Evolutionary conservation across 2,329 filamentous ascomycete species (phyloP).

Genomic region (Coniella vitis): DNA sequence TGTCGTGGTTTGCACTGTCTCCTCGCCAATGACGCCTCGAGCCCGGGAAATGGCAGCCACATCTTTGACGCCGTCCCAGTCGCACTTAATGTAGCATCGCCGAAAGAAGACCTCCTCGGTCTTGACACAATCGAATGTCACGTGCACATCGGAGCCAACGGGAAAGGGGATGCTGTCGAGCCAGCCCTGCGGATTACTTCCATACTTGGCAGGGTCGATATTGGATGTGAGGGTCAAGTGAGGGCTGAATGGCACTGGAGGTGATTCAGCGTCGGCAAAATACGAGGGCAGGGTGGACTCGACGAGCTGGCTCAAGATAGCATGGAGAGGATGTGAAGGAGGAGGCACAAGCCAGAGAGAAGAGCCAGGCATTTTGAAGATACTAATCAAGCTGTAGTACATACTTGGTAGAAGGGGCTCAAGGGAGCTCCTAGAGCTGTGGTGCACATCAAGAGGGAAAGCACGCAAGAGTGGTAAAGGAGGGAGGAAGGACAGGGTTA

Average conservation of each 20-base stretch:
- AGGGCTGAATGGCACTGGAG: slow-evolving; percentile 20
- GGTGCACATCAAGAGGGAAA: not conserved
- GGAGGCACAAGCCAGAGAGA: slow-evolving; percentile 28
- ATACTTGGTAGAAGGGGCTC: not conserved
- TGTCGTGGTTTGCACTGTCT: slow-evolving; percentile 17
- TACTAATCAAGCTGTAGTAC: no score
- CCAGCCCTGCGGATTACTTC: slow-evolving; percentile 23
- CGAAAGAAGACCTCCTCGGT: slow-evolving; percentile 24
- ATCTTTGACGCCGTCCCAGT: slow-evolving; percentile 18
- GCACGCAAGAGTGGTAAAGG: no score
- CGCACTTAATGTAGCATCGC: slow-evolving; percentile 24
- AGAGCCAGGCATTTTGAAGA: slow-evolving; percentile 24
- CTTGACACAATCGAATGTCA: slow-evolving; percentile 19
- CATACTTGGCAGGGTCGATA: slow-evolving; percentile 21
- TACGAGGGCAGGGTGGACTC: slow-evolving; percentile 18
- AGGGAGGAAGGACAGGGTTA: no score
- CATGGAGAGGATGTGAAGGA: slow-evolving; percentile 19
- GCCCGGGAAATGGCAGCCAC: slow-evolving; percentile 23
- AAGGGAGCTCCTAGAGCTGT: not conserved
- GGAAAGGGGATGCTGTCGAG: slow-evolving; percentile 22
- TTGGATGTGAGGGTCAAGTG: slow-evolving; percentile 27
- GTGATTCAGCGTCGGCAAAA: slow-evolving; percentile 20
- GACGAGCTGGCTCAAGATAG: slow-evolving; percentile 20
- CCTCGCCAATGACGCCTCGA: slow-evolving; percentile 21
- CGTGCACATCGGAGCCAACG: slow-evolving; percentile 4